Percentiles rank a stretch among this genome's conserved stretches.
phyloP scores from a whole-genome alignment of 495 filamentous ascomycete genomes.

The Podospora pseudocomata region DNA sequence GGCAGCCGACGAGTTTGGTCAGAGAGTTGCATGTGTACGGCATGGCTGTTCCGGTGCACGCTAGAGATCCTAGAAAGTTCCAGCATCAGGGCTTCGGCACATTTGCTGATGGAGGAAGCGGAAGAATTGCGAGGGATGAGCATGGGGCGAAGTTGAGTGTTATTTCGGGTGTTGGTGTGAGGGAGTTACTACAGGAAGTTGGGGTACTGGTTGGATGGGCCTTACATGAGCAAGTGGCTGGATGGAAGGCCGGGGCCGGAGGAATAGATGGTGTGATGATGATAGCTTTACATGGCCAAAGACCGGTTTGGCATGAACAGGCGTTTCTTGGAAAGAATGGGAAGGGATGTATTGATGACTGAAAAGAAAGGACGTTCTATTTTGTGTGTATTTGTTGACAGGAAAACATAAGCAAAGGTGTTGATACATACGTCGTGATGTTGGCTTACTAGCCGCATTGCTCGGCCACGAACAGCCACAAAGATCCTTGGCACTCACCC shows the following conservation, averaged over 20 bases:
- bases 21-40: slow-evolving; percentile 96
- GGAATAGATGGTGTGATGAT: slow-evolving; percentile 10
- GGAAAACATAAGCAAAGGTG: neutral
- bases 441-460: neutral
- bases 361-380: neutral
- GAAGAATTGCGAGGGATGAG: slow-evolving; percentile 92
- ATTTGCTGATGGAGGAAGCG: slow-evolving; percentile 93
- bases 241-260: slow-evolving; percentile 40
- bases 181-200: slow-evolving; percentile 90
- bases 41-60: slow-evolving; percentile 90
- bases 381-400: neutral
- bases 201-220: slow-evolving; percentile 88
- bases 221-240: slow-evolving; percentile 77
- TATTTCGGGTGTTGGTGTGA: slow-evolving; percentile 90
- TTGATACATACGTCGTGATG: neutral
- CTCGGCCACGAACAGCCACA: neutral
- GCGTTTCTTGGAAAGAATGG: neutral
- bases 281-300: neutral
- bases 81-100: slow-evolving; percentile 98
- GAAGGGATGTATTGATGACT: neutral
- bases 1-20: slow-evolving; percentile 85
- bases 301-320: neutral
- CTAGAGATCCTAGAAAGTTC: slow-evolving; percentile 88
- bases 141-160: slow-evolving; percentile 91
- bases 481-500: neutral